Conservation (phyloP, 805 yeast species). For the Candida palmyrensis region DNA sequence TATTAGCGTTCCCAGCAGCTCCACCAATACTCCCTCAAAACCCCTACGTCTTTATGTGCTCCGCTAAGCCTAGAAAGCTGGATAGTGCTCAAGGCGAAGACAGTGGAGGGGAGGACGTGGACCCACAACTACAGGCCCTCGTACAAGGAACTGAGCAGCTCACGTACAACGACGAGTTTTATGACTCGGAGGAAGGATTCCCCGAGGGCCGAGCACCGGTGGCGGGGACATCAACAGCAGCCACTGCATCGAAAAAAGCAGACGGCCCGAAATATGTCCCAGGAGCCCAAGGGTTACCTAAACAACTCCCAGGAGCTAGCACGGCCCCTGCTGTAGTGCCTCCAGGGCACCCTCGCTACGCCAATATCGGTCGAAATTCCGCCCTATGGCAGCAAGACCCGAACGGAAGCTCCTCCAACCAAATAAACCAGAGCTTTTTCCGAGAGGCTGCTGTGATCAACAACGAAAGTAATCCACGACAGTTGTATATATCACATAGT, state of each 20-base stretch:
- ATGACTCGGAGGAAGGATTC: slow-evolving; percentile 7
- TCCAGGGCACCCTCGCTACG: not conserved
- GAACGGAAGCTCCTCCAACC: not conserved
- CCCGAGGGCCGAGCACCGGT: slow-evolving; percentile 11
- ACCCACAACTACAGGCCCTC: slow-evolving; percentile 10
- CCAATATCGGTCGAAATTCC: not conserved
- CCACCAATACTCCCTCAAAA: not conserved
- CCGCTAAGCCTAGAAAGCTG: not conserved
- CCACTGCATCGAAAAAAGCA: not conserved
- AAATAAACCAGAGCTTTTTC: not conserved
- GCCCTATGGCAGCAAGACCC: not conserved
- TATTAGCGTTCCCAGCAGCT: no score
- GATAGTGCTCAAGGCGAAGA: no score
- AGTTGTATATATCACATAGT: slow-evolving; percentile 14
- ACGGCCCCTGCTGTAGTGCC: not conserved
- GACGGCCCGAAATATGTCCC: not conserved
- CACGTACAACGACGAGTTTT: slow-evolving; percentile 10
- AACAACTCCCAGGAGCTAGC: not conserved
- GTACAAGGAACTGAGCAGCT: slow-evolving; percentile 13
- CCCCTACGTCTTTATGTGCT: slow-evolving; percentile 2
- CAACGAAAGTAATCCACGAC: slow-evolving; percentile 6
- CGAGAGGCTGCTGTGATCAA: not conserved
- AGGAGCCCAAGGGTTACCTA: not conserved
- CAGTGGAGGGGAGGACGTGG: slow-evolving; percentile 8
- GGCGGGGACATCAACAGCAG: not conserved